Base-by-base conservation (phyloP, 179 eudicot genomes). In the Silene noctiflora region DNA sequence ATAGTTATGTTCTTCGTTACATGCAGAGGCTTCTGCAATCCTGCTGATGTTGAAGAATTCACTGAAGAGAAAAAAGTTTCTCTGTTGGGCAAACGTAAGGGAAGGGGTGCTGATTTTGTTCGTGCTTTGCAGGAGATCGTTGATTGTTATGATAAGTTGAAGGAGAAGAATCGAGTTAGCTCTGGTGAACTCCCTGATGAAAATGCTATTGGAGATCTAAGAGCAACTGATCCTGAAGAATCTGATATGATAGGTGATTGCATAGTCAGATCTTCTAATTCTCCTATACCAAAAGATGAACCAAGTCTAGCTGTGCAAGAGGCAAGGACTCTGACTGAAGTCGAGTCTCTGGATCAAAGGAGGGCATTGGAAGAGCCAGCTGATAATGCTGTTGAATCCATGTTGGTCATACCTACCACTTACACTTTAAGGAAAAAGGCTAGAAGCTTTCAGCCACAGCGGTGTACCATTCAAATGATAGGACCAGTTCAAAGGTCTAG, bases 11-110 rank as follows among this genome's bases (percentile, higher is more conserved):
- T 71, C 82, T 67, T 69, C 66, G 67, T 80, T 25, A 29, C 44
- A 55, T 83, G 78, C 92, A 95, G 99, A 82, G 99, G 93, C 79
- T 89, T 92, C 81, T 92, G 97, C 88, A 93, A 89, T 80, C 96
- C 90, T 81, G 96, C 82, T 69, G 99, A 95, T 86, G 93, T 95
- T 73, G 99, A 95, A 83, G 93, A 87, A 74, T 95, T 92, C 78
- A 91, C 97, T 0, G 97, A 92, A 78, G 97, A 91, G 82, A 95
- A 86, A 76, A 91, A 88, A 83, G 84, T 81, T 56, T 74, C 89
- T 78, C 87, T 95, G 81, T 74, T 87, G 62, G 87, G 81, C 72
- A 95, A 90, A 79, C 96, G 95, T 72, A 93, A 89, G 80, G 93
- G 96, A 25, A 88, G 89, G 84, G 87, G 95, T 83, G 87, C 97